A percentile compares a stretch with the other conserved stretches of the same genome.
Evolutionary conservation across 352 stramenopile genomes (phyloP).

Genomic region (Ophiocytium majus): DNA sequence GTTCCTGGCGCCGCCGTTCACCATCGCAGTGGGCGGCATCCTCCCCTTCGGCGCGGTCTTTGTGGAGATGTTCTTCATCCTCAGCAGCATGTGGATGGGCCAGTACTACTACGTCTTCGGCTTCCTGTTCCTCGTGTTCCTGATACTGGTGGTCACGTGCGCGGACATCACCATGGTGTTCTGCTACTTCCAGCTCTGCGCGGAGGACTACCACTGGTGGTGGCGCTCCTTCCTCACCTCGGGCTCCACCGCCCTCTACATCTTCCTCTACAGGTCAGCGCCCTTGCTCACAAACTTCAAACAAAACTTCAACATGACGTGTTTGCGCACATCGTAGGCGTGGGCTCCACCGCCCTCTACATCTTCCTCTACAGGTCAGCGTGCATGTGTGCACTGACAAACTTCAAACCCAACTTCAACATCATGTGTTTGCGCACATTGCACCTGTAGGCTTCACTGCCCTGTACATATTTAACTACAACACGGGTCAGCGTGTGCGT

Average conservation of each 20-base stretch:
- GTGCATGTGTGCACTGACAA: no score
- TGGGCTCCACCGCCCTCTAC: slow-evolving; percentile 80
- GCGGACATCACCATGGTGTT: slow-evolving; percentile 99
- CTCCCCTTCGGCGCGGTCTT: slow-evolving; percentile 98
- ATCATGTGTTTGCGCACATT: no score
- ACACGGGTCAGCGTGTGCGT: no score
- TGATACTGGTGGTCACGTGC: slow-evolving; percentile 96
- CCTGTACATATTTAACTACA: slow-evolving; percentile 98
- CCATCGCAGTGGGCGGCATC: slow-evolving; percentile 89
- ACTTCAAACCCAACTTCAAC: no score
- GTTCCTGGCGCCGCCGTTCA: slow-evolving; percentile 92
- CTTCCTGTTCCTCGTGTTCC: slow-evolving; percentile 95
- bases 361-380: slow-evolving; percentile 93
- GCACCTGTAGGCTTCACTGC: slow-evolving; percentile 73
- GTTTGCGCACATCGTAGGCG: slow-evolving; percentile 88
- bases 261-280: slow-evolving; percentile 96
- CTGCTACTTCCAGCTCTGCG: slow-evolving; percentile 99
- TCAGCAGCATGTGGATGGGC: slow-evolving; percentile 88
- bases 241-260: slow-evolving; percentile 90
- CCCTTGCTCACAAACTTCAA: no score
- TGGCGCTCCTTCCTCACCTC: slow-evolving; percentile 97
- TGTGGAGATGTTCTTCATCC: slow-evolving; percentile 99
- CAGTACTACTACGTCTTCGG: slow-evolving; percentile 99
- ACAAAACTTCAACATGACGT: no score
- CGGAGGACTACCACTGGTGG: slow-evolving; percentile 99